A percentile compares a stretch with the other conserved stretches of the same genome.
Conservation (phyloP, 208 protist species). For the Acanthamoeba healyi region DNA sequence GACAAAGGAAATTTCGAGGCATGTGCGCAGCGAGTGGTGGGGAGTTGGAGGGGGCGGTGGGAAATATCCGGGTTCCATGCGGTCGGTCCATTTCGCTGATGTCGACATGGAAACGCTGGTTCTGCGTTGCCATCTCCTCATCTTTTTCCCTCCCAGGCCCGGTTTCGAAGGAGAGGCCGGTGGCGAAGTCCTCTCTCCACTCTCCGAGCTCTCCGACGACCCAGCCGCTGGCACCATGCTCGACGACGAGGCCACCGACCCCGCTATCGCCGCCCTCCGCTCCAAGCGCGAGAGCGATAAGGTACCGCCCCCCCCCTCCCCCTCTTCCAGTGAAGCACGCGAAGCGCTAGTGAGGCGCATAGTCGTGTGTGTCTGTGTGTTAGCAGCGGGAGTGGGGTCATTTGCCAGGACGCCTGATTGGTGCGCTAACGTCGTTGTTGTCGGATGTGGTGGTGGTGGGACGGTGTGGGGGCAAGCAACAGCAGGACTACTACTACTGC, state of each 20-base stretch:
- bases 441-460: background rate
- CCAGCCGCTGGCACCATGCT: background rate
- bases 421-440: too few relatives aligned
- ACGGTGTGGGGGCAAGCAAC: background rate
- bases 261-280: conserved; percentile 23
- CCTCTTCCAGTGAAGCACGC: too few relatives aligned
- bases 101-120: conserved; percentile 1
- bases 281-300: conserved; percentile 45
- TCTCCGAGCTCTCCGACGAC: background rate
- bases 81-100: background rate
- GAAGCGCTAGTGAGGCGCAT: too few relatives aligned
- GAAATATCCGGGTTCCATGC: background rate
- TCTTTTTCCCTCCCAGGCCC: background rate
- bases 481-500: conserved; percentile 76
- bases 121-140: background rate
- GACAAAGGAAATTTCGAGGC: background rate
- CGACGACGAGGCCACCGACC: conserved; percentile 45
- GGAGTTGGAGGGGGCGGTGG: background rate
- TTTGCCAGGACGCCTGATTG: too few relatives aligned
- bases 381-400: too few relatives aligned
- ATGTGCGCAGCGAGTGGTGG: background rate
- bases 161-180: background rate
- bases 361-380: too few relatives aligned
- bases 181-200: background rate
- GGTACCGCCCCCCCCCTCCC: background rate